Evolutionary conservation across 148 eudicot species (phyloP).

Genomic region (Rhododendron vialii): DNA sequence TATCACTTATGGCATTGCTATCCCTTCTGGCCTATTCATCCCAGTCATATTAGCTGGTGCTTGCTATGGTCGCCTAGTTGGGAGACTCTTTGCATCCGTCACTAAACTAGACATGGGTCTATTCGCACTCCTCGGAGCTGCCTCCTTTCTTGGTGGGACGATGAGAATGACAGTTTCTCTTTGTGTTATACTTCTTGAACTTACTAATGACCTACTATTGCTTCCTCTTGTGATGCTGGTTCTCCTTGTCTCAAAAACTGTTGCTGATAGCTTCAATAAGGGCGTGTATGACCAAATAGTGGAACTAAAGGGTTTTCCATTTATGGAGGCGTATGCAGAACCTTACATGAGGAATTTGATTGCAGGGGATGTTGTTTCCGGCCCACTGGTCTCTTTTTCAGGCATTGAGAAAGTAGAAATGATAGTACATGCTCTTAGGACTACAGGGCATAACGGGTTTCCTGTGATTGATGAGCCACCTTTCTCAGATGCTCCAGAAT

Average conservation of each 20-base stretch:
- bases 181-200: slow-evolving; percentile 74
- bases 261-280: slow-evolving; percentile 66
- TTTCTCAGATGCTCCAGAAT: slow-evolving; percentile 49
- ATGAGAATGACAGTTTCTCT: slow-evolving; percentile 92
- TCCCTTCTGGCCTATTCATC: slow-evolving; percentile 79
- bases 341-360: slow-evolving; percentile 65
- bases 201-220: slow-evolving; percentile 65
- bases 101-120: slow-evolving; percentile 50
- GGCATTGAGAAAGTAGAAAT: slow-evolving; percentile 64
- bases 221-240: slow-evolving; percentile 73
- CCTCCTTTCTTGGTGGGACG: slow-evolving; percentile 83
- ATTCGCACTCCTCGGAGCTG: slow-evolving; percentile 76
- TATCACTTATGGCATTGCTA: slow-evolving; percentile 72
- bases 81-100: slow-evolving; percentile 34
- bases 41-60: slow-evolving; percentile 88
- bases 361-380: slow-evolving; percentile 67
- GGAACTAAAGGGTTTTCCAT: slow-evolving; percentile 72
- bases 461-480: slow-evolving; percentile 77
- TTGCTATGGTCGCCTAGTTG: slow-evolving; percentile 71
- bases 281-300: slow-evolving; percentile 86
- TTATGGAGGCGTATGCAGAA: slow-evolving; percentile 67
- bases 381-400: slow-evolving; percentile 51
- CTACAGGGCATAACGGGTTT: slow-evolving; percentile 61
- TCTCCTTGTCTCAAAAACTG: slow-evolving; percentile 72
- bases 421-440: slow-evolving; percentile 40